Conservation (phyloP, 164 flowering plant genomes). For the Macadamia tetraphylla region DNA sequence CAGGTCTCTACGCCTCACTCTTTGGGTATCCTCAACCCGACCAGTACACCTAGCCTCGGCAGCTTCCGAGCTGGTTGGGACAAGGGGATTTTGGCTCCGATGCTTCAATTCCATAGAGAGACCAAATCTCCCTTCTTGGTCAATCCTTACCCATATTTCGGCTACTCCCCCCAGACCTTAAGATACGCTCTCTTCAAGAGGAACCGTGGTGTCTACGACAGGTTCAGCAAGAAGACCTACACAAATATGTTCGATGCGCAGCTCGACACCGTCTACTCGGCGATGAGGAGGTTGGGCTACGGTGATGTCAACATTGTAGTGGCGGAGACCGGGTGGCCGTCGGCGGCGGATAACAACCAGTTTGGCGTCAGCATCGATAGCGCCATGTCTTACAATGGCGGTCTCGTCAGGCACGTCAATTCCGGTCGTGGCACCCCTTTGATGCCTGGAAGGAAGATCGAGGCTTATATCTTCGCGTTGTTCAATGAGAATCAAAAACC, state of each 20-base stretch:
- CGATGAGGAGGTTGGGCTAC: constrained; percentile 66
- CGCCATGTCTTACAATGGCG: constrained; percentile 55
- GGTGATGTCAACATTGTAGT: constrained; percentile 66
- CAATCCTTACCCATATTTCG: constrained; percentile 83
- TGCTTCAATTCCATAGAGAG: constrained; percentile 49
- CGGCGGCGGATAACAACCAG: constrained; percentile 48
- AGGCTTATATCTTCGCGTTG: constrained; percentile 61
- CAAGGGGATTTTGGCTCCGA: constrained; percentile 34
- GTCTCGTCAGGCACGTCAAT: constrained; percentile 43
- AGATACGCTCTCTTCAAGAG: constrained; percentile 51
- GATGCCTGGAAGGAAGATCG: constrained; percentile 67
- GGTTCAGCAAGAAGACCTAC: constrained; percentile 35
- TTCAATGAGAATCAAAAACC: constrained; percentile 77
- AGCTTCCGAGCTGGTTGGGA: constrained; percentile 52
- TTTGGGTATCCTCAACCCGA: constrained; percentile 39
- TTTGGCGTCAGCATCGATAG: constrained; percentile 32
- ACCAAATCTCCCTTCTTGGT: constrained; percentile 70
- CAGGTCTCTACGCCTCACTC: constrained; percentile 80
- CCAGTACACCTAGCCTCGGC: constrained; percentile 54
- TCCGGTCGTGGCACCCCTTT: constrained; percentile 75
- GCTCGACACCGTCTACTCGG: constrained; percentile 53
- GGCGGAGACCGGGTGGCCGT: constrained; percentile 94
- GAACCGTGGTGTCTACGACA: constrained; percentile 45
- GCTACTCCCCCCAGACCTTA: constrained; percentile 24
- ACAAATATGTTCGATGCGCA: constrained; percentile 58